Conservation (phyloP, 73 alveolate genomes). For the Paramecium primaurelia region DNA sequence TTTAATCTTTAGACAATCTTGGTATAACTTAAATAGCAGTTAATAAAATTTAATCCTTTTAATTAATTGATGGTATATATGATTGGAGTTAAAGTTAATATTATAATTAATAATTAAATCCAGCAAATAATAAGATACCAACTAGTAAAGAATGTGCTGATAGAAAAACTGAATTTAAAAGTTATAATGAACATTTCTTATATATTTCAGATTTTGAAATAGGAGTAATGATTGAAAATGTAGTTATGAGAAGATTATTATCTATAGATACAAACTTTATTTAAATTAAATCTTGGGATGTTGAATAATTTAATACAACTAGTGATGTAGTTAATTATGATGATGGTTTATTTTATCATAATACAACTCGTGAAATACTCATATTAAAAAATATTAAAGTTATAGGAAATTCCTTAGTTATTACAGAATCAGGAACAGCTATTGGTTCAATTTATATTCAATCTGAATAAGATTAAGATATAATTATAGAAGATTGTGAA, state of each 20-base stretch:
- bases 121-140: neutral
- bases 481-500: neutral
- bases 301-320: neutral
- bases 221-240: neutral
- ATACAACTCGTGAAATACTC: neutral
- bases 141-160: neutral
- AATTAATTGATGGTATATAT: neutral
- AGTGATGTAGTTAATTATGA: neutral
- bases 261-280: slow-evolving; percentile 1
- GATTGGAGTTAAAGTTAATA: neutral
- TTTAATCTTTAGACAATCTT: neutral
- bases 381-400: neutral
- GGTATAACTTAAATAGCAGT: neutral
- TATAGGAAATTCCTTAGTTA: neutral
- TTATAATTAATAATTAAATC: neutral
- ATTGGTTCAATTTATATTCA: neutral
- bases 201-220: neutral
- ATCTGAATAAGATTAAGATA: neutral
- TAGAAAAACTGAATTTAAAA: neutral
- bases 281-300: neutral
- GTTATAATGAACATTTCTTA: neutral
- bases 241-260: neutral
- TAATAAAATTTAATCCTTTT: neutral
- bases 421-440: neutral
- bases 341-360: neutral